Percentiles rank a stretch among this genome's conserved stretches.
Evolutionary conservation across 2,329 filamentous ascomycete species (phyloP).

Genomic region (Colletotrichum falcatum): DNA sequence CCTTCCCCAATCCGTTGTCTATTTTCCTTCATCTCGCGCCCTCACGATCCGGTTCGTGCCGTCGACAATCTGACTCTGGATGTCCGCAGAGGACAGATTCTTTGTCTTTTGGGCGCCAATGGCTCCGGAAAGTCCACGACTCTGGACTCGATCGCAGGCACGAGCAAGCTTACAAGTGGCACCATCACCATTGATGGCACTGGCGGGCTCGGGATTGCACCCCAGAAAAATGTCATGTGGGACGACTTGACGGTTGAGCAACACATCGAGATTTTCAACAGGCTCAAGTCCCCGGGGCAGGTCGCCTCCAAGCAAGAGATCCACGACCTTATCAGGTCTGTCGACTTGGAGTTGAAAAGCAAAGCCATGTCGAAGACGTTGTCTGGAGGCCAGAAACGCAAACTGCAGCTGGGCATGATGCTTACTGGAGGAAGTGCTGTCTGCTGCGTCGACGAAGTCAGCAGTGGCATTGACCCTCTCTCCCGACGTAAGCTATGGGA

Average conservation of each 20-base stretch:
- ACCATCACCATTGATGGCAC: constrained; percentile 81
- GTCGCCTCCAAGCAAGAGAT: constrained; percentile 70
- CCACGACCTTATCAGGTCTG: constrained; percentile 71
- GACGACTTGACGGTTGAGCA: constrained; percentile 87
- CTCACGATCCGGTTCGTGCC: constrained; percentile 78
- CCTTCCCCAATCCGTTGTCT: constrained; percentile 71
- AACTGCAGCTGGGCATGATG: constrained; percentile 95
- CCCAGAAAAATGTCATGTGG: constrained; percentile 96
- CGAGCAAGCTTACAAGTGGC: constrained; percentile 81
- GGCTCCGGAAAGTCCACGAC: constrained; percentile 93
- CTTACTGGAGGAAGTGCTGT: constrained; percentile 89
- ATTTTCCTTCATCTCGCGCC: constrained; percentile 59
- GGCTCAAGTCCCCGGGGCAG: constrained; percentile 75
- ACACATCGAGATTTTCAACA: constrained; percentile 86
- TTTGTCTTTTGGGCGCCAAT: constrained; percentile 89
- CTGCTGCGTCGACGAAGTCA: constrained; percentile 93
- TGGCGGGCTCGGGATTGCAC: constrained; percentile 86
- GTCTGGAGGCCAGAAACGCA: constrained; percentile 92
- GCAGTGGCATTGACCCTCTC: constrained; percentile 87
- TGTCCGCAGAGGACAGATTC: constrained; percentile 82
- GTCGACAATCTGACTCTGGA: constrained; percentile 80
- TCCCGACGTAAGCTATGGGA: constrained; percentile 94
- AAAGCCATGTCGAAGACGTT: constrained; percentile 80
- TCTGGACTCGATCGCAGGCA: constrained; percentile 86
- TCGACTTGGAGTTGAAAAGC: constrained; percentile 82